phyloP scores from a whole-genome alignment of 495 filamentous ascomycete genomes.

The Apodospora peruviana region DNA sequence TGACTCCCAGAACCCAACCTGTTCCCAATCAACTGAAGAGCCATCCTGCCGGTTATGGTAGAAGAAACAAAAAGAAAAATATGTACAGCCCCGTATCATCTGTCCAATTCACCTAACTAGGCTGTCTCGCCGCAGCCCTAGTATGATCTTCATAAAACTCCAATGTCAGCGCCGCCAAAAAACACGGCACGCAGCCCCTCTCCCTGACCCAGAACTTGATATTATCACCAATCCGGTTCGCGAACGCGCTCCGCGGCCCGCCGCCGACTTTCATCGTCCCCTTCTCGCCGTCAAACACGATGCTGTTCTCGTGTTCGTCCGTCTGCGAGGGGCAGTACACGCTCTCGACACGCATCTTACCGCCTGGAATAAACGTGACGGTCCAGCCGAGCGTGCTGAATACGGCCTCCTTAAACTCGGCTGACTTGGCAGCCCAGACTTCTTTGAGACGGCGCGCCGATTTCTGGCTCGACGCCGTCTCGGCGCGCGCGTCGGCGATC shows the following conservation, averaged over 20 bases:
- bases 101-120: too few relatives aligned
- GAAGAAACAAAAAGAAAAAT: too few relatives aligned
- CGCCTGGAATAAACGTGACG: conserved; percentile 87
- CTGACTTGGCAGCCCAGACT: conserved; percentile 80
- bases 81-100: too few relatives aligned
- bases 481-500: conserved; percentile 62
- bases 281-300: conserved; percentile 94
- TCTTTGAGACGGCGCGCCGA: conserved; percentile 77
- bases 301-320: conserved; percentile 77
- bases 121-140: conserved; percentile 16
- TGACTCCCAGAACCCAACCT: too few relatives aligned
- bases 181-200: conserved; percentile 84
- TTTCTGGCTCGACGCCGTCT: conserved; percentile 80
- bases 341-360: conserved; percentile 78
- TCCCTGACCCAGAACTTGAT: conserved; percentile 94
- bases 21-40: too few relatives aligned
- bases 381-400: conserved; percentile 86
- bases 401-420: conserved; percentile 91
- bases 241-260: conserved; percentile 80
- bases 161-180: conserved; percentile 80
- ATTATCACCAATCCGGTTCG: conserved; percentile 70
- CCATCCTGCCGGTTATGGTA: too few relatives aligned
- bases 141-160: conserved; percentile 83
- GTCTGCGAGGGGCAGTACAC: conserved; percentile 65
- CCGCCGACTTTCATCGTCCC: conserved; percentile 96